Evolutionary conservation across 179 eudicot species (phyloP), one percentile per base, ranked within the genome.

Genomic region (Carnegiea gigantea): DNA sequence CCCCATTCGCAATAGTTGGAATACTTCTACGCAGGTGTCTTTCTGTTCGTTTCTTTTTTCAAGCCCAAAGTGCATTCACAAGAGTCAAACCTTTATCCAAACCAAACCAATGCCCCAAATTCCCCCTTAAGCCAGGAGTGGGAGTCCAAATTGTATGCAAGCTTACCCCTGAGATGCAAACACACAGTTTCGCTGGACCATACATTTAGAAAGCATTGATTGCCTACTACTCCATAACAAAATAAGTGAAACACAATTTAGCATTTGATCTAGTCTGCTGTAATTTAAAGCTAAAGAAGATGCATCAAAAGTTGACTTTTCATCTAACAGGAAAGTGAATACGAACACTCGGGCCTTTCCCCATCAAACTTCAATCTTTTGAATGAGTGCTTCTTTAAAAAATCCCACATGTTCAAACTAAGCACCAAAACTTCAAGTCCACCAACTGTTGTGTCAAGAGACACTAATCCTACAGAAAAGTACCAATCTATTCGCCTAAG

Each of bases 381-480:
- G 38, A 4, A 67, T 26, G 72, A 40, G 59, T 80, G 12, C 57
- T 24, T 65, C 26, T 78, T 6, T 21, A 64, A 24, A n/a, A 46
- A 23, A 30, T 48, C 21, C n/a, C 40, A 73, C 62, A 77, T 4
- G 24, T 9, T 73, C 48, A 48, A 59, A 49, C 24, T 40, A 71
- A 76, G 67, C 78, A 62, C 49, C 10, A 53, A 3, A 53, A 3
- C 14, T 48, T 11, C 57, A 73, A 51, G 13, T 12, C 30, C 54
- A n/a, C 23, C 24, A 24, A 73, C 38, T 62, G 30, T 68, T 62
- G 74, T 65, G 2, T 26, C 28, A 23, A 44, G 20, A 24, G 17
- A 68, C 77, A 71, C 4, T 43, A 71, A 51, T 65, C 44, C 82
- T 65, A 26, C 62, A 76, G n/a, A 49, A 28, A 62, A 78, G 76